These are phyloP conservation scores for Erodium trifolium DNA, from an alignment of 441 rosid genomes.

Conservation along the genomic window DNA sequence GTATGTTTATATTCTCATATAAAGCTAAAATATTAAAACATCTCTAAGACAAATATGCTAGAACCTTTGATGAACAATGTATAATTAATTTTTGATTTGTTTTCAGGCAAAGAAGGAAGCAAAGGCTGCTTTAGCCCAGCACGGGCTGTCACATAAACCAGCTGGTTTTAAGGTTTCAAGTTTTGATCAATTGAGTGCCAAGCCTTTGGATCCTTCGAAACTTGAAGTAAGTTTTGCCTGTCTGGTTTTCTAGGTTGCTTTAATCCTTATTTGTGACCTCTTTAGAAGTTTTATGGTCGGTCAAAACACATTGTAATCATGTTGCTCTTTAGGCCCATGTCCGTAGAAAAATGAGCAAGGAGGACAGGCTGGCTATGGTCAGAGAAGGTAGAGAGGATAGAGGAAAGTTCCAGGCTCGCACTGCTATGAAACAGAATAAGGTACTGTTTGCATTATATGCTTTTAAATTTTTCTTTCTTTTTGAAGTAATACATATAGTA, in stretches of 20 bases:
- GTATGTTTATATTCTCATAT: slow-evolving; percentile 29
- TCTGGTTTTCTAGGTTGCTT: neutral
- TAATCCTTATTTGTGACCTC: too few relatives aligned
- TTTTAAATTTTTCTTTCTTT: neutral
- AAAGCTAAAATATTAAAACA: neutral
- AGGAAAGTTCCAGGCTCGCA: slow-evolving; percentile 53
- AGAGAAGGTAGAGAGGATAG: slow-evolving; percentile 86
- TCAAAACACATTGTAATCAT: slow-evolving; percentile 9
- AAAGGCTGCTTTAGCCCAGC: slow-evolving; percentile 50
- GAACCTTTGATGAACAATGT: neutral
- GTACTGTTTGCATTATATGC: slow-evolving; percentile 21
- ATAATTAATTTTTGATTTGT: slow-evolving; percentile 6
- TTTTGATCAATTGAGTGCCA: slow-evolving; percentile 43
- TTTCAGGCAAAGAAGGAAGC: slow-evolving; percentile 69
- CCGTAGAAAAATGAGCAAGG: slow-evolving; percentile 61
- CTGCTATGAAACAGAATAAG: slow-evolving; percentile 78
- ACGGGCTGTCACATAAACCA: slow-evolving; percentile 37
- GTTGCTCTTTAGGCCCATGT: slow-evolving; percentile 53
- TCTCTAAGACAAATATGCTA: neutral
- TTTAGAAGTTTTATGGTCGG: neutral
- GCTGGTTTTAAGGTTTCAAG: slow-evolving; percentile 48
- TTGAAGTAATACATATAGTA: neutral
- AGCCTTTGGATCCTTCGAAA: slow-evolving; percentile 71
- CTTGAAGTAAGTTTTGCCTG: slow-evolving; percentile 61
- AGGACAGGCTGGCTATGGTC: slow-evolving; percentile 63